Conservation (phyloP, 345 rosid genomes). For the Aquilaria yunnanensis region DNA sequence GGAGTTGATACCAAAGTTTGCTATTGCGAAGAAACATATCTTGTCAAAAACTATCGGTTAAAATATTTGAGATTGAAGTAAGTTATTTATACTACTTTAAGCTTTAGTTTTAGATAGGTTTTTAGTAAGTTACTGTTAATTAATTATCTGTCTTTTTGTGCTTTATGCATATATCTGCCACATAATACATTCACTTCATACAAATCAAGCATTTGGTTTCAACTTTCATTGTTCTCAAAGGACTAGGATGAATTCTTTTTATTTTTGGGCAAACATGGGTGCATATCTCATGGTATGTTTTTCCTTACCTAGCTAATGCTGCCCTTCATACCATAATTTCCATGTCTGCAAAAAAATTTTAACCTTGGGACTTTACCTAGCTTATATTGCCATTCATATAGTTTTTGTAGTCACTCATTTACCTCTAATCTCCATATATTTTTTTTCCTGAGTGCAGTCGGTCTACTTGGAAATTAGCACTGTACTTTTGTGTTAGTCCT, state of each 20-base stretch:
- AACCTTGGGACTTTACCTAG: neutral
- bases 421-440: conserved; percentile 36
- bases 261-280: conserved; percentile 57
- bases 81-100: neutral
- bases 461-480: conserved; percentile 51
- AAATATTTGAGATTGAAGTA: conserved; percentile 50
- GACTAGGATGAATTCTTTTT: conserved; percentile 61
- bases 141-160: neutral
- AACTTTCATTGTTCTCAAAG: conserved; percentile 51
- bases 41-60: conserved; percentile 38
- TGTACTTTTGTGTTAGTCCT: conserved; percentile 6
- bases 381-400: conserved; percentile 15
- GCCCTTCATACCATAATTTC: too few relatives aligned
- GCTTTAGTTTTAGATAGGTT: neutral
- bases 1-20: conserved; percentile 38
- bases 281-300: conserved; percentile 66
- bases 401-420: conserved; percentile 53
- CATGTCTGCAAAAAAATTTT: neutral
- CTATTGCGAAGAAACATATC: conserved; percentile 32
- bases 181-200: conserved; percentile 4
- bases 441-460: conserved; percentile 58
- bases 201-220: conserved; percentile 47
- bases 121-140: neutral
- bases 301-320: too few relatives aligned
- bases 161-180: conserved; percentile 3